Evolutionary conservation across 2,329 filamentous ascomycete species (phyloP), one percentile per base, ranked within the genome.

Genomic region (Talaromyces sp.): DNA sequence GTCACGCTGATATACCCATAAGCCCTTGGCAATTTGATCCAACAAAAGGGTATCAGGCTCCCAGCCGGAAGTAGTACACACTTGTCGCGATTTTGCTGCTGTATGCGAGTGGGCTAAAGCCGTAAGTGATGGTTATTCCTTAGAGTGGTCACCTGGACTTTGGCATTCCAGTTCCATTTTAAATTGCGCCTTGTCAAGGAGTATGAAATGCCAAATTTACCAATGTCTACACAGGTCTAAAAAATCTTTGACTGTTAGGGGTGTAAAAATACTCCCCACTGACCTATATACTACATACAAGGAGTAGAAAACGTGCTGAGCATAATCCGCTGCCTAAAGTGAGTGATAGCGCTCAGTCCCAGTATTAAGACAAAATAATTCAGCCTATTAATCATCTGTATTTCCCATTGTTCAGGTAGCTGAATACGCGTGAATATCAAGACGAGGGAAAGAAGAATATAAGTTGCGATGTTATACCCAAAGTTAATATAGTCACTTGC

Each of bases 81-180:
- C 47, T 51, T 51, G 47, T 51, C 47, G 47, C 22, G 13, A 51
- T 51, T 51, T 51, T 51, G 47, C 27, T 27, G 47, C 47, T 51
- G 47, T 51, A 51, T 22, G 8, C 22, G 27, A 51, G 13, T 51
- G 47, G 47, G 47, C 47, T 51, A 51, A 51, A 51, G 47, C 15
- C 47, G 27, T 27, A 51, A 29, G 29, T 27, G 47, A 51, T 27
- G 47, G 47, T 15, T 27, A 49, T 49, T 27, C 47, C 25, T 51
- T 51, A 51, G 47, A 51, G 19, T 51, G 47, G 47, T 51, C 47
- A 7, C 47, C 47, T 51, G 47, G 47, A n/a, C 47, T 51, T 29
- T 51, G 47, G 47, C 27, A 15, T n/a, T n/a, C n/a, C n/a, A n/a
- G n/a, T n/a, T n/a, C n/a, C n/a, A n/a, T n/a, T 51, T 22, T 22